Conservation (phyloP, 2,329 filamentous ascomycete species). For the Trichoderma sp. region DNA sequence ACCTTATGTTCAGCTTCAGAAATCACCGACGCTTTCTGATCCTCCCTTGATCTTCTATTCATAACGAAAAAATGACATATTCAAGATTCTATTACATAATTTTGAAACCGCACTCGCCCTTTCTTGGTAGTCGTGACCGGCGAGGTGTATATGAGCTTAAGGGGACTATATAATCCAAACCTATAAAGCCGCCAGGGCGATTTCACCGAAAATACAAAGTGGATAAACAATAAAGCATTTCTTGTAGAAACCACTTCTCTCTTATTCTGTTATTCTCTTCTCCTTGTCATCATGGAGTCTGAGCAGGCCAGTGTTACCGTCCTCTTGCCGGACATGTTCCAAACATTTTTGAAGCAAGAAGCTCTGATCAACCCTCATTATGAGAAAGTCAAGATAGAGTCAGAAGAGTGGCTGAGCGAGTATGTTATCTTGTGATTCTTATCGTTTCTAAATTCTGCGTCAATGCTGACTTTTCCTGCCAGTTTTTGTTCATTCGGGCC, state of each 20-base stretch:
- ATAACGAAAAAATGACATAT: too few relatives aligned
- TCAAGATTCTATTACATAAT: too few relatives aligned
- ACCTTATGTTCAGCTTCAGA: background rate
- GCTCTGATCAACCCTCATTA: conserved; percentile 32
- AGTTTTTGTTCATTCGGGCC: conserved; percentile 31
- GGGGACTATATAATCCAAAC: background rate
- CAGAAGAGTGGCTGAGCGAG: conserved; percentile 32
- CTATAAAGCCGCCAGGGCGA: background rate
- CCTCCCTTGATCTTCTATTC: background rate
- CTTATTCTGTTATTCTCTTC: background rate
- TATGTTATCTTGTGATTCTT: conserved; percentile 1
- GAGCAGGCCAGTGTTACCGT: conserved; percentile 20
- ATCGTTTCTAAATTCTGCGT: background rate
- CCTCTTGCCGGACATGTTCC: conserved; percentile 33
- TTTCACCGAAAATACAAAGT: background rate
- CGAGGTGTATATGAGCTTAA: background rate
- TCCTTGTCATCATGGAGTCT: background rate
- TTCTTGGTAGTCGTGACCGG: background rate
- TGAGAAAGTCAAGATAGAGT: conserved; percentile 28
- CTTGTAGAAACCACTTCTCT: too few relatives aligned
- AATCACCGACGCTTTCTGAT: too few relatives aligned
- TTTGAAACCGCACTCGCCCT: background rate
- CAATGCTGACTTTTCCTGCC: background rate
- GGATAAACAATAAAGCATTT: too few relatives aligned
- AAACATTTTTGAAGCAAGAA: conserved; percentile 30